Base-by-base conservation (phyloP, 1,284 basidiomycete genomes). In the Cryptococcus depauperatus region DNA sequence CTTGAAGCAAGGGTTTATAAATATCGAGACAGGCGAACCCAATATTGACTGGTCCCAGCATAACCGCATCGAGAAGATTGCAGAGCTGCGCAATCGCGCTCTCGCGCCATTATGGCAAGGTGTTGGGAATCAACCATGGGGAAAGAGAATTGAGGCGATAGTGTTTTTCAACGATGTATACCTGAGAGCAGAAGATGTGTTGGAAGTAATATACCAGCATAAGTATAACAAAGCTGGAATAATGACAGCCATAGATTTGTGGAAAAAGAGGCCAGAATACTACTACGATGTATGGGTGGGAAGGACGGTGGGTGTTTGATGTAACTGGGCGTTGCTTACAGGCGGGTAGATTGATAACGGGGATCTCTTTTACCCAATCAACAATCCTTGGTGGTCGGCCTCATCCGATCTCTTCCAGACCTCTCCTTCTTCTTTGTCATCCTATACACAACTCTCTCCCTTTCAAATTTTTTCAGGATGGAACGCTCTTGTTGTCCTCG, bases 151-250 rank as follows among this genome's bases (percentile, higher is more conserved):
- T 3, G 51, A 47, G 3, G 59, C 67, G 1, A 57, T 71, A 9
- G 58, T 73, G 10, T 68, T 64, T 49, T 66, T 71, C 52, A 72
- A 73, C 47, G 70, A 73, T 47, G 68, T 73, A 8, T 73, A 57
- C 46, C 44, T 70, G 28, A 57, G 58, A 13, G 65, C 68, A 7
- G 50, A 47, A 21, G 65, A 69, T 45, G 42, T 70, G 1, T 46
- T 71, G 47, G 69, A 71, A 49, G 42, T 70, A 37, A 42, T 71
- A 32, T 64, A 68, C 46, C 63, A 66, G 52, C 69, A 71, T 49
- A 43, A 57, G 7, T 43, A 39, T 16, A 42, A 41, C 23, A 51
- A 48, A 13, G 58, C 63, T 10, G 62, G 60, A 13, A 64, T 71
- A 11, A 71, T 64, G 8, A 61, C 67, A 0, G 69, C 59, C 4